Conservation (phyloP, 768 basidiomycete genomes). For the Phanerochaete sordida region DNA sequence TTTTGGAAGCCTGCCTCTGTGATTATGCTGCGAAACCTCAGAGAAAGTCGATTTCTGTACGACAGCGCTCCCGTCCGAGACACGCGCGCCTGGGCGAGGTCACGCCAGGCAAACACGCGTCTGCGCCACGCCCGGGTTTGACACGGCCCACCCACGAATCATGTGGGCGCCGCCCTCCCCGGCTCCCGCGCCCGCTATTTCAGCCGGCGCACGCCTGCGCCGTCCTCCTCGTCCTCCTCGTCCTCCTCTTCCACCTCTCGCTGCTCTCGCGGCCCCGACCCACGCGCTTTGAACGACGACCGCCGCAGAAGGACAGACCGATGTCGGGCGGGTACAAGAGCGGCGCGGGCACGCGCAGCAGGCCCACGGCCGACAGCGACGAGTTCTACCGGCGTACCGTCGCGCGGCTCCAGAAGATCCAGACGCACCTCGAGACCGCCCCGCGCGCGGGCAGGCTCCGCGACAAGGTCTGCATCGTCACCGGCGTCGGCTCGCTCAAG, state of each 20-base stretch:
- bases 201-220: neutral
- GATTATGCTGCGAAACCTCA: too few relatives aligned
- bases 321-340: neutral
- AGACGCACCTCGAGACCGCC: conserved; percentile 56
- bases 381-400: conserved; percentile 58
- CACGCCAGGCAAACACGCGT: neutral
- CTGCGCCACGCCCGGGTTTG: neutral
- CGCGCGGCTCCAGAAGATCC: conserved; percentile 65
- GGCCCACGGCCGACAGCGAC: conserved; percentile 23
- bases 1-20: neutral
- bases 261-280: neutral
- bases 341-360: neutral
- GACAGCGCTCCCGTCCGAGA: neutral
- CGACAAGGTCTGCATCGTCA: conserved; percentile 83
- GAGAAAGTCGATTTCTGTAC: too few relatives aligned
- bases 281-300: neutral
- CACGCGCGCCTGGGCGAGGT: neutral
- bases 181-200: neutral
- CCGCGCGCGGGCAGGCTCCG: conserved; percentile 55
- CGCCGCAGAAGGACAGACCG: neutral
- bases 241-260: neutral
- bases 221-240: neutral
- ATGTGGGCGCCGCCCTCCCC: conserved; percentile 1
- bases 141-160: neutral
- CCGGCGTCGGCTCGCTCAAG: conserved; percentile 81